Evolutionary conservation across 2,329 filamentous ascomycete genomes (phyloP), one percentile per base, ranked within the genome.

Genomic region (Penicillium sumatraense): DNA sequence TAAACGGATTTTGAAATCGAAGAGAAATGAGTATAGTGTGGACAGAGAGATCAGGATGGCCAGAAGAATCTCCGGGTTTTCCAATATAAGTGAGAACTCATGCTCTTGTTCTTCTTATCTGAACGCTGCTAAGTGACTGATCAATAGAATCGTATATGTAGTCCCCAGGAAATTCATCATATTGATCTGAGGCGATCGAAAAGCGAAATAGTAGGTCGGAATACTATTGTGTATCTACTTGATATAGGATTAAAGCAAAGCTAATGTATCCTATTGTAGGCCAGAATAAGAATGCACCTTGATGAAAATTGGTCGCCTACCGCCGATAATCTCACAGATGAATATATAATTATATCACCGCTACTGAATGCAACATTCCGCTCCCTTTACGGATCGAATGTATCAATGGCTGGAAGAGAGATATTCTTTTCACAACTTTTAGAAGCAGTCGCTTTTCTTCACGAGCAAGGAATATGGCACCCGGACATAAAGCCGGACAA

Each of bases 401-500:
- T 53, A 36, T 42, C 24, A n/a, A 2, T 23, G 3, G 20, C 16
- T 20, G 33, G 29, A 4, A 48, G 24, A 40, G 11, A 13, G 9
- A 40, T 18, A 13, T 47, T 21, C 23, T 53, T 49, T 14, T 11
- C 24, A 20, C 44, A 42, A 42, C 24, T 53, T 13, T n/a, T 53
- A 11, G 44, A 35, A 36, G 35, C 44, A 8, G 24, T 53, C 21
- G 24, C 23, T 33, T 42, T 53, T 33, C 51, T 53, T 42, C 44
- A 47, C 11, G 16, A 10, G 4, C 42, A 53, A 10, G 44, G 35
- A 14, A 33, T 53, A 11, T 42, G 24, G 35, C 50, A 56, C 24
- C 36, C 49, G 9, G 50, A 56, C n/a, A 33, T 53, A 8, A 53
- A 49, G 24, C 54, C 45, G 29, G 50, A 48, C 11, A 56, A 53